These are phyloP conservation scores for Rosa lucieae DNA, from an alignment of 306 rosid species.

Conservation along the genomic window DNA sequence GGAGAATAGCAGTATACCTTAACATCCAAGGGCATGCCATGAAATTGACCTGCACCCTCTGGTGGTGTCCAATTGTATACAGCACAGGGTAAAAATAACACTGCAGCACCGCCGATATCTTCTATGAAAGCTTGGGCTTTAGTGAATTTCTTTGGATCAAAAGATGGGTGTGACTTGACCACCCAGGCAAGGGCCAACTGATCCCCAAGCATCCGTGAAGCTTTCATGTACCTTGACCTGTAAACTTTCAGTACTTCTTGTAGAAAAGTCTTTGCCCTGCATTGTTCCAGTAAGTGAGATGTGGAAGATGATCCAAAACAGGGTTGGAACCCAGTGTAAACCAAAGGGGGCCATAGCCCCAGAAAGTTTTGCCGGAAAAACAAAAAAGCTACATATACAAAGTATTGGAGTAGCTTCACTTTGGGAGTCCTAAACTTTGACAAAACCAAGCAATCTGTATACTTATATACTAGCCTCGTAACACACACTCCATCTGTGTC, in stretches of 20 bases:
- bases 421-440: no score
- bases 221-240: conserved; percentile 57
- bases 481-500: no score
- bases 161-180: conserved; percentile 69
- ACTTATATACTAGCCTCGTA: no score
- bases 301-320: not conserved
- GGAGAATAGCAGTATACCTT: conserved; percentile 50
- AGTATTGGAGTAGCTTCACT: not conserved
- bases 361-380: not conserved
- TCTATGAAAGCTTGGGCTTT: conserved; percentile 57
- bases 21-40: conserved; percentile 87
- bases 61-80: conserved; percentile 96
- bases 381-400: not conserved
- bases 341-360: not conserved
- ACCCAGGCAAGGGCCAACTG: conserved; percentile 96
- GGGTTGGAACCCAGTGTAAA: not conserved
- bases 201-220: conserved; percentile 96
- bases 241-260: conserved; percentile 70
- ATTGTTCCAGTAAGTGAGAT: not conserved
- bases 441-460: not conserved
- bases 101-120: conserved; percentile 55
- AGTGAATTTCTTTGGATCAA: conserved; percentile 59
- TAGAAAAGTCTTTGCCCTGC: conserved; percentile 79
- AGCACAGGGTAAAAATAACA: conserved; percentile 79
- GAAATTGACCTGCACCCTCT: conserved; percentile 98